These are phyloP conservation scores for Rehmannia glutinosa DNA, from an alignment of 257 asterid genomes.

Conservation along the genomic window DNA sequence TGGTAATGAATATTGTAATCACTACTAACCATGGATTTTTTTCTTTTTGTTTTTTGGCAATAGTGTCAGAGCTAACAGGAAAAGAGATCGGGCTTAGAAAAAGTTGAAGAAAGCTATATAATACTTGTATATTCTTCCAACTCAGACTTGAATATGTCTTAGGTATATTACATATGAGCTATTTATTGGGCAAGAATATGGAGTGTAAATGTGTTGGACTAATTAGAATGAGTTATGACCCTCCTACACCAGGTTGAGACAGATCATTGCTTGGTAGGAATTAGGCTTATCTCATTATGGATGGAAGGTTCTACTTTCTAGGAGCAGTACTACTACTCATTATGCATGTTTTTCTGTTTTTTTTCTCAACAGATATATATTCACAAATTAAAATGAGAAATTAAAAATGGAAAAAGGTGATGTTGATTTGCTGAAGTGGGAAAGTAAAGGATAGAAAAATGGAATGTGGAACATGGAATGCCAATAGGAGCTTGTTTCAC, in stretches of 20 bases:
- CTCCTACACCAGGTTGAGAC: constrained; percentile 37
- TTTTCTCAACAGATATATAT: not conserved
- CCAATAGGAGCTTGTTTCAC: constrained; percentile 25
- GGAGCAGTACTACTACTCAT: constrained; percentile 16
- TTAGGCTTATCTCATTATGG: constrained; percentile 38
- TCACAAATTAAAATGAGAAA: not conserved
- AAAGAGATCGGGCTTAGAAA: not conserved
- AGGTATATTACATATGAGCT: not conserved
- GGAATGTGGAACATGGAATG: constrained; percentile 44
- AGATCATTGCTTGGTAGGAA: constrained; percentile 33
- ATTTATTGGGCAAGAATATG: constrained; percentile 52
- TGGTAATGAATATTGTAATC: too few species aligned
- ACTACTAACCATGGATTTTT: constrained; percentile 36
- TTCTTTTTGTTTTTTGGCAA: not conserved
- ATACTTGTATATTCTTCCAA: not conserved
- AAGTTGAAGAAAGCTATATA: not conserved
- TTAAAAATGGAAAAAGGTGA: constrained; percentile 26
- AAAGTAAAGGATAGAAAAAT: constrained; percentile 24
- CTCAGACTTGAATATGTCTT: constrained; percentile 22
- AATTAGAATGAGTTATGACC: constrained; percentile 23
- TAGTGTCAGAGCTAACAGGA: not conserved
- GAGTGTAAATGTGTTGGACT: not conserved
- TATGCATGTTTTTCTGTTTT: not conserved
- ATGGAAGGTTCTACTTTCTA: constrained; percentile 58
- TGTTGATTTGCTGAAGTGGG: constrained; percentile 49